Conservation (phyloP, 192 early-diverging fungal genomes). For the Lunasporangiospora selenospora region DNA sequence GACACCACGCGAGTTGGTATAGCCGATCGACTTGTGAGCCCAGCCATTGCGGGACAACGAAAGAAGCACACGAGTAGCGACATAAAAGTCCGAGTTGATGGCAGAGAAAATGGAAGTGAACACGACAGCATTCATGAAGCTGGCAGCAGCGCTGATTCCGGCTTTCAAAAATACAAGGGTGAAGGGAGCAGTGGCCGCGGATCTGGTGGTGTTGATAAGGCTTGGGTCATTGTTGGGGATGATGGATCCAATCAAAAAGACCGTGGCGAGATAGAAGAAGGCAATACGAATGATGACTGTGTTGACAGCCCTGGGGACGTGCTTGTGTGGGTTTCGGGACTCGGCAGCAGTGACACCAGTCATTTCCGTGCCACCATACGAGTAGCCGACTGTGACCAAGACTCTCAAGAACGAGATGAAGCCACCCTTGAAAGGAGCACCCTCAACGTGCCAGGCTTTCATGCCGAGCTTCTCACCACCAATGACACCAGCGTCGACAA, state of each 20-base stretch:
- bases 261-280: conserved; percentile 69
- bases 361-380: conserved; percentile 89
- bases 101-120: conserved; percentile 74
- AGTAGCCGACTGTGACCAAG: conserved; percentile 81
- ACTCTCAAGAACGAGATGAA: conserved; percentile 66
- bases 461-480: conserved; percentile 68
- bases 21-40: conserved; percentile 71
- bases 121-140: conserved; percentile 78
- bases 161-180: conserved; percentile 70
- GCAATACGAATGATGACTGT: conserved; percentile 79
- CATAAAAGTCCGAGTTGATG: conserved; percentile 88
- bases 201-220: conserved; percentile 54
- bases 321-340: conserved; percentile 73
- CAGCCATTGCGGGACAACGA: conserved; percentile 78
- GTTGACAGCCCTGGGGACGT: conserved; percentile 74
- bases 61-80: conserved; percentile 82
- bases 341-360: conserved; percentile 92
- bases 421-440: conserved; percentile 67
- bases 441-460: conserved; percentile 64
- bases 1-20: conserved; percentile 68
- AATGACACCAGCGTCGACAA: conserved; percentile 72
- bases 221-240: conserved; percentile 61
- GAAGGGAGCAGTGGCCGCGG: conserved; percentile 71
- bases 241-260: conserved; percentile 75
- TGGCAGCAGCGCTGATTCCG: conserved; percentile 65